phyloP scores from a whole-genome alignment of 1,284 basidiomycete species.

The Bjerkandera adusta region DNA sequence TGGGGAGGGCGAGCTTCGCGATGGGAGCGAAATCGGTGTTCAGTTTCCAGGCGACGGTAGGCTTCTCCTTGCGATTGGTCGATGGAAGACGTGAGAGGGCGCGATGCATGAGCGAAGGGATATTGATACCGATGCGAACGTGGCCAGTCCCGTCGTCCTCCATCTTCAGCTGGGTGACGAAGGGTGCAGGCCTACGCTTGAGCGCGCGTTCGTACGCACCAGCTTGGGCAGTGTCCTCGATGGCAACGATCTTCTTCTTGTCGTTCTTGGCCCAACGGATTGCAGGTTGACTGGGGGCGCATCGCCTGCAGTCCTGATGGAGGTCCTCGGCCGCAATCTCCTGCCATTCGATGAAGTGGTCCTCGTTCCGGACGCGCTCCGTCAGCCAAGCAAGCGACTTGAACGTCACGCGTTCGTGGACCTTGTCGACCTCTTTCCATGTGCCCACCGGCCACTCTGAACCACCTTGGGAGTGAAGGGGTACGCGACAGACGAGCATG shows the following conservation, averaged over 20 bases:
- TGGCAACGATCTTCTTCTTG: slow-evolving; percentile 59
- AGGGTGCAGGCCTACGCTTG: slow-evolving; percentile 84
- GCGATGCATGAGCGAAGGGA: slow-evolving; percentile 85
- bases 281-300: slow-evolving; percentile 76
- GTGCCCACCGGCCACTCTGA: slow-evolving; percentile 72
- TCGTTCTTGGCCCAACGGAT: slow-evolving; percentile 70
- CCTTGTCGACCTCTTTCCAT: slow-evolving; percentile 83
- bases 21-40: slow-evolving; percentile 74
- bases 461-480: slow-evolving; percentile 66
- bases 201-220: slow-evolving; percentile 86
- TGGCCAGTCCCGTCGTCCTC: slow-evolving; percentile 62
- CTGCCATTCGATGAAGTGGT: slow-evolving; percentile 66
- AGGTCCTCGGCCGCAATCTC: slow-evolving; percentile 39
- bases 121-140: slow-evolving; percentile 86
- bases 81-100: slow-evolving; percentile 80
- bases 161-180: slow-evolving; percentile 85
- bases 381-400: slow-evolving; percentile 83
- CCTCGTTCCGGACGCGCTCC: slow-evolving; percentile 76
- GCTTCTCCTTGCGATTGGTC: slow-evolving; percentile 45
- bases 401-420: slow-evolving; percentile 83
- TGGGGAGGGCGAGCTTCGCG: slow-evolving; percentile 57
- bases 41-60: slow-evolving; percentile 75
- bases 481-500: slow-evolving; percentile 74
- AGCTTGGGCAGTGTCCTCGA: slow-evolving; percentile 83
- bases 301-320: slow-evolving; percentile 60